Evolutionary conservation across 768 basidiomycete genomes (phyloP), one percentile per base, ranked within the genome.

Genomic region (Leucocoprinus sp.): DNA sequence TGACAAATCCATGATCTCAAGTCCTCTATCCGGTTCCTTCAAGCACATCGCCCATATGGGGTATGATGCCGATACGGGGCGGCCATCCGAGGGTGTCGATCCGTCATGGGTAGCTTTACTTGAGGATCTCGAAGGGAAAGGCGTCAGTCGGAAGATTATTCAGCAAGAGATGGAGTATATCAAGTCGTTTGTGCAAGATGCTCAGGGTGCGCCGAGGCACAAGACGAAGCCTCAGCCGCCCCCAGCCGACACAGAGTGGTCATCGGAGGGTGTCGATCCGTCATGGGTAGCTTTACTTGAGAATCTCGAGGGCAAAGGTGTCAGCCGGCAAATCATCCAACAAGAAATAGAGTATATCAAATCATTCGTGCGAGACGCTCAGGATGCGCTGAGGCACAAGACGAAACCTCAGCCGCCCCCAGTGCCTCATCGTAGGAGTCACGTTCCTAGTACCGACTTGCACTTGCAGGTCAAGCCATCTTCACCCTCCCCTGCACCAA

Each of bases 21-120:
- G 71, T 0, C 93, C 93, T 2, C 76, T 80, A 3, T 61, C 67
- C 1, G 82, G 82, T 11, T 84, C 84, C 6, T 97, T 97, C 68
- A 74, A 78, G 47, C 93, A 97, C 57, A 74, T 96, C 35, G 91
- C 86, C 0, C 93, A 97, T 59, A 95, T 99, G 87, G 93, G 93
- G 9, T 96, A 84, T 61, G 88, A 96, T 55, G 61, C 76, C 0
- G 81, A 95, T 52, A 76, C 80, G 19, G 95, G 95, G 2, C 97
- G 91, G 62, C 84, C 82, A 0, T 87, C 84, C 0, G 74, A 71
- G 12, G 88, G 88, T 43, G 87, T 99, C 4, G 95, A 99, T 61
- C 79, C 88, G 1, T 88, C 84, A 4, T 98, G 95, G 95, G 69
- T 78, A 36, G 68, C 78, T 1, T 63, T 98, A 46, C 69, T 97